Percentiles rank a stretch among this genome's conserved stretches.
phyloP scores from a whole-genome alignment of 2,329 filamentous ascomycete genomes.

The Cordyceps tenuipes region DNA sequence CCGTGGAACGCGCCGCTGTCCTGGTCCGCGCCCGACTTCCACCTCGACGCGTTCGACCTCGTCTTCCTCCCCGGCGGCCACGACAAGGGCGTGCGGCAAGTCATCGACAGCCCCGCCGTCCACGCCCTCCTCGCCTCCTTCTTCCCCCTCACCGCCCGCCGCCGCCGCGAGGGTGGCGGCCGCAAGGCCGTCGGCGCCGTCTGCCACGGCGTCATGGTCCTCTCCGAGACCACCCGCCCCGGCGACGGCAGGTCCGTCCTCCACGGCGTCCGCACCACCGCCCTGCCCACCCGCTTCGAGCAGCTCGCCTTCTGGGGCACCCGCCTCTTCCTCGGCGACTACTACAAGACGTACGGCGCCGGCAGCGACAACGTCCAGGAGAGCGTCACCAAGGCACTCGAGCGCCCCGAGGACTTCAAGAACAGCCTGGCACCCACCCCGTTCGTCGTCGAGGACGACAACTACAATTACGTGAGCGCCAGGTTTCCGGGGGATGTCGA shows the following conservation, averaged over 20 bases:
- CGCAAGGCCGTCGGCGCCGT: constrained; percentile 38
- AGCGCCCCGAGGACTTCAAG: constrained; percentile 36
- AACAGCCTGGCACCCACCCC: constrained; percentile 32
- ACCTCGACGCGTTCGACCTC: constrained; percentile 36
- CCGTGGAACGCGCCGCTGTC: constrained; percentile 35
- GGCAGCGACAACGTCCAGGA: constrained; percentile 40
- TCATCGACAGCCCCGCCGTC: constrained; percentile 39
- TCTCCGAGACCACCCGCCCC: constrained; percentile 31
- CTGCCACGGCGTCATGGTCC: constrained; percentile 45
- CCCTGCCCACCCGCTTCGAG: constrained; percentile 41
- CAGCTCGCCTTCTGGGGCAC: constrained; percentile 41
- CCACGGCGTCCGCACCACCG: constrained; percentile 38
- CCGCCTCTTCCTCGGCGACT: constrained; percentile 40
- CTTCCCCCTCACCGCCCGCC: constrained; percentile 33
- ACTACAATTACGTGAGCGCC: constrained; percentile 41
- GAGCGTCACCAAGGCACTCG: constrained; percentile 34
- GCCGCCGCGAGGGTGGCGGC: constrained; percentile 20
- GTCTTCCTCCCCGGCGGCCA: constrained; percentile 45
- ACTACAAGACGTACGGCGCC: constrained; percentile 48
- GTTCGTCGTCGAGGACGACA: constrained; percentile 41
- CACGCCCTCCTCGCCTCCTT: constrained; percentile 37
- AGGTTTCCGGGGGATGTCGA: constrained; percentile 33
- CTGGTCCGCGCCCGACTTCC: constrained; percentile 37
- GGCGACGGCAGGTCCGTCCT: constrained; percentile 37
- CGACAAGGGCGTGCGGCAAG: constrained; percentile 41